These are phyloP conservation scores for Cercospora sp. DNA, from an alignment of 2,329 filamentous ascomycete species.

Conservation along the genomic window DNA sequence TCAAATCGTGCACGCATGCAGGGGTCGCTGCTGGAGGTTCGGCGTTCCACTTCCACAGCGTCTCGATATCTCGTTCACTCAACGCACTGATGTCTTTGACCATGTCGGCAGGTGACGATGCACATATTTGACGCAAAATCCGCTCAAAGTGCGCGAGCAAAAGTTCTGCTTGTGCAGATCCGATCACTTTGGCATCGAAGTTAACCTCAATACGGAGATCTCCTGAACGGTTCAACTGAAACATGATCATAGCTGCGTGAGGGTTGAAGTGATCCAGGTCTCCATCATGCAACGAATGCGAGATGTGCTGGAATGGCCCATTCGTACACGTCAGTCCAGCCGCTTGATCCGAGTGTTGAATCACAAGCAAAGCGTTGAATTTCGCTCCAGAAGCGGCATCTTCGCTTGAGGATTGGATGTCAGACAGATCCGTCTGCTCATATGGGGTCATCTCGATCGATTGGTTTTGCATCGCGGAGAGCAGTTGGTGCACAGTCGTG, in stretches of 20 bases:
- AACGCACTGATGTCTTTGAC: conserved; percentile 10
- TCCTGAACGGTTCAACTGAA: conserved; percentile 1
- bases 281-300: conserved; percentile 1
- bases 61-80: conserved; percentile 7
- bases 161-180: not conserved
- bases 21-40: not conserved
- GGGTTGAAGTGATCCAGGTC: conserved; percentile 15
- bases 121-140: conserved; percentile 14
- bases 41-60: conserved; percentile 12
- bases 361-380: conserved; percentile 13
- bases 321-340: not conserved
- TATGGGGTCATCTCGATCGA: conserved; percentile 19
- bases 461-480: conserved; percentile 13
- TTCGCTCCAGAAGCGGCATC: conserved; percentile 4
- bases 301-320: conserved; percentile 9
- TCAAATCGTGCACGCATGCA: conserved; percentile 11
- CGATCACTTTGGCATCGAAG: conserved; percentile 12
- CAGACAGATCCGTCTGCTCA: conserved; percentile 17
- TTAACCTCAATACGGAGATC: conserved; percentile 4
- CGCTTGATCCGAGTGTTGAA: conserved; percentile 6
- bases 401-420: conserved; percentile 8
- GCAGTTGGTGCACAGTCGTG: conserved; percentile 4
- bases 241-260: conserved; percentile 18
- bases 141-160: conserved; percentile 12
- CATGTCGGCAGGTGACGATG: not conserved